phyloP scores from a whole-genome alignment of 805 yeast genomes.

The Kodamaea hsintzibuensis region DNA sequence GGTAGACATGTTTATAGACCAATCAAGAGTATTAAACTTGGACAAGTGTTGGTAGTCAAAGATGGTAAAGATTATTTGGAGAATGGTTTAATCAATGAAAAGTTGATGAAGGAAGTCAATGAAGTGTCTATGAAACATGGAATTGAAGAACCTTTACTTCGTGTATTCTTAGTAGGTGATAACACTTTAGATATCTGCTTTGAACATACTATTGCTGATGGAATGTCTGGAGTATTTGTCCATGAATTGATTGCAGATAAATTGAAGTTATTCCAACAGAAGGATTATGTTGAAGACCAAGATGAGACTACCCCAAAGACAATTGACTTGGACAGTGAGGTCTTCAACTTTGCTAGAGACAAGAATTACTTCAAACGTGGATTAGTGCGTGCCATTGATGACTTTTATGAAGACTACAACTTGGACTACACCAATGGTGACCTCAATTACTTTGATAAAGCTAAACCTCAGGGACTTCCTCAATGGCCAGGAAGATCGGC shows the following conservation, averaged over 20 bases:
- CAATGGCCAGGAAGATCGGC: constrained; percentile 36
- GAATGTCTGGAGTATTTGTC: constrained; percentile 34
- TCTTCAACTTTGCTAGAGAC: constrained; percentile 28
- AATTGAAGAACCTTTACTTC: constrained; percentile 29
- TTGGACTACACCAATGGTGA: constrained; percentile 29
- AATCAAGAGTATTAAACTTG: constrained; percentile 20
- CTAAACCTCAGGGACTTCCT: constrained; percentile 18
- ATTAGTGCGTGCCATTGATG: constrained; percentile 38
- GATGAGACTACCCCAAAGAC: not conserved
- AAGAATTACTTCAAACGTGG: constrained; percentile 20
- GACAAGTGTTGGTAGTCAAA: constrained; percentile 25
- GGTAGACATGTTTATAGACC: constrained; percentile 24
- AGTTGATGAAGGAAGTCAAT: constrained; percentile 26
- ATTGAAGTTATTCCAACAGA: constrained; percentile 16
- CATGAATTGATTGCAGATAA: constrained; percentile 36
- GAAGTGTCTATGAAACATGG: constrained; percentile 21
- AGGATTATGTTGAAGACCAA: not conserved
- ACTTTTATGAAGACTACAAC: constrained; percentile 25
- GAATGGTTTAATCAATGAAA: constrained; percentile 26
- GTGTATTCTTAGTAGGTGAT: constrained; percentile 24
- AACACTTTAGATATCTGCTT: constrained; percentile 22
- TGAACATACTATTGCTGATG: constrained; percentile 44
- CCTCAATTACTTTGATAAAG: constrained; percentile 23
- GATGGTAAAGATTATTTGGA: constrained; percentile 12
- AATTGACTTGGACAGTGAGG: constrained; percentile 8